Conservation (phyloP, 306 rosid genomes). For the Cicer chorassanicum region DNA sequence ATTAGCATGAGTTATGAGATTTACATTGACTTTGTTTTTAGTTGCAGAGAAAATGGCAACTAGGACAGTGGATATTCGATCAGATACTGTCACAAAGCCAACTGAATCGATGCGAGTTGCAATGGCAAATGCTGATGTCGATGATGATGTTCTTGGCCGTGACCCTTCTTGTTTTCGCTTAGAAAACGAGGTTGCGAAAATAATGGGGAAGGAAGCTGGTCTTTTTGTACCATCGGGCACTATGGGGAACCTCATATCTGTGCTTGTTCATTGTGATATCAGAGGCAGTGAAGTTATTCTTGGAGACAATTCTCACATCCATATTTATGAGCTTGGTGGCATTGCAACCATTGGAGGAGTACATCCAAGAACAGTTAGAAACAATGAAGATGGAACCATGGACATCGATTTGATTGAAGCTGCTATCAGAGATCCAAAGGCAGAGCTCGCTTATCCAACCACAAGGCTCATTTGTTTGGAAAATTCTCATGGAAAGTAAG, state of each 20-base stretch:
- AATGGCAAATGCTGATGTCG: slow-evolving; percentile 81
- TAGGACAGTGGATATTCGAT: slow-evolving; percentile 75
- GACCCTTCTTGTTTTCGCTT: slow-evolving; percentile 76
- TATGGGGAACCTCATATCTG: slow-evolving; percentile 89
- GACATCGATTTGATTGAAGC: slow-evolving; percentile 73
- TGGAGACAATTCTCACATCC: slow-evolving; percentile 86
- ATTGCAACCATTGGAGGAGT: slow-evolving; percentile 89
- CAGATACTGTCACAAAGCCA: slow-evolving; percentile 92
- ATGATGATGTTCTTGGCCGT: slow-evolving; percentile 71
- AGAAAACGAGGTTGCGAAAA: slow-evolving; percentile 76
- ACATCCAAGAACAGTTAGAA: slow-evolving; percentile 75
- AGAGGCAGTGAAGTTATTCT: slow-evolving; percentile 95
- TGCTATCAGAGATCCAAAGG: slow-evolving; percentile 71
- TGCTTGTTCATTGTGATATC: slow-evolving; percentile 85
- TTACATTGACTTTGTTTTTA: slow-evolving; percentile 12
- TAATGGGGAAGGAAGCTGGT: slow-evolving; percentile 81
- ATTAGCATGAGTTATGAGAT: neutral
- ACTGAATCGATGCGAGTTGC: slow-evolving; percentile 78
- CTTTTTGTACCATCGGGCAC: slow-evolving; percentile 93
- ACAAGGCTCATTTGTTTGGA: slow-evolving; percentile 97
- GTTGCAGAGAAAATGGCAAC: slow-evolving; percentile 62
- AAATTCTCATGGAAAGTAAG: slow-evolving; percentile 91
- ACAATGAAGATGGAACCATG: slow-evolving; percentile 89
- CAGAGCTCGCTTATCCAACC: slow-evolving; percentile 72
- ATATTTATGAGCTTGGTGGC: slow-evolving; percentile 90